Evolutionary conservation across 78 protist species (phyloP), one percentile per base, ranked within the genome.

Genomic region (Protostelium mycophagum): DNA sequence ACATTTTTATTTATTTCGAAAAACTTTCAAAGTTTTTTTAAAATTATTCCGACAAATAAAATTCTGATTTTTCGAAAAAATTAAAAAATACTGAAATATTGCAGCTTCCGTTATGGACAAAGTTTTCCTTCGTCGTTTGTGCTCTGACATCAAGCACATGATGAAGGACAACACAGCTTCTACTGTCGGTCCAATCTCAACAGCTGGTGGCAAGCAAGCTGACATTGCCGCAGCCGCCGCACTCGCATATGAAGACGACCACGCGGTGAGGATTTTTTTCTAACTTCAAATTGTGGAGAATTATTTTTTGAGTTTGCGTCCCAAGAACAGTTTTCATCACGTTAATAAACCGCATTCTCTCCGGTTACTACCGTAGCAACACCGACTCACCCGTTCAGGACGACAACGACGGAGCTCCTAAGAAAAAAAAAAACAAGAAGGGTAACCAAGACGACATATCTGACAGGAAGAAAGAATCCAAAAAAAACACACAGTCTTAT

Each of bases 381-480:
- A 29, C 29, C 29, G 84, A 83, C 84, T 83, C 34, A 36, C 37
- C n/a, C 9, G 23, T n/a, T 16, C 38, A 73, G 37, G 36, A 84
- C n/a, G 84, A 25, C 10, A 38, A 34, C 34, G 29, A 1, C 1
- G 36, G 34, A 63, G 34, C 16, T 23, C 28, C 28, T 25, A n/a
- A 34, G 25, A 0, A 0, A 0, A 85, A 38, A 37, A 91, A 63
- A 35, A 86, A 73, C n/a, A 84, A 84, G 37, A 83, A 37, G 84
- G 91, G 28, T 35, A 87, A 85, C 31, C 90, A 93, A 84, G 90
- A 83, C 63, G 92, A 93, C 23, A 38, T 86, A 83, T n/a, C 87
- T 0, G n/a, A 88, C 0, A 83, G 91, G 28, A 93, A 93, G 86
- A 23, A 87, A 38, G 89, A 90, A 35, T 35, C 34, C 38, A 93